Percentiles rank a stretch among this genome's conserved stretches.
phyloP scores from a whole-genome alignment of 129 eudicot species.

The Lonicera japonica region DNA sequence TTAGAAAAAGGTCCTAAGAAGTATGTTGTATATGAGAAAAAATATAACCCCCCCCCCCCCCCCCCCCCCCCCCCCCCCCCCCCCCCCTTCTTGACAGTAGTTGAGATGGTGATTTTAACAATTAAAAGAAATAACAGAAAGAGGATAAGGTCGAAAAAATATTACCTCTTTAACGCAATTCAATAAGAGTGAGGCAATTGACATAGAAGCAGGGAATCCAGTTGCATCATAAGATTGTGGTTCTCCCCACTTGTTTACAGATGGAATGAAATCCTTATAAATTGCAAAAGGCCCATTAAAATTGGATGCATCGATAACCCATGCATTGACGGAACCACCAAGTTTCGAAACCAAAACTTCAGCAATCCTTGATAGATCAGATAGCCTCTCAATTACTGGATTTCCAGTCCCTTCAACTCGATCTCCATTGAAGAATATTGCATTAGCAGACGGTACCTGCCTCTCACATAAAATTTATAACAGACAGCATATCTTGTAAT shows the following conservation, averaged over 20 bases:
- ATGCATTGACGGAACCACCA: constrained; percentile 64
- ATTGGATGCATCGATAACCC: constrained; percentile 81
- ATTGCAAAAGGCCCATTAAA: constrained; percentile 93
- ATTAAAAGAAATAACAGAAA: not conserved
- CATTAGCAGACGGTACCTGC: constrained; percentile 81
- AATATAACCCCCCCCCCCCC: too few relatives aligned
- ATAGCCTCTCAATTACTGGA: constrained; percentile 87
- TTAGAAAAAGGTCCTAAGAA: too few relatives aligned
- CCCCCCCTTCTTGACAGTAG: too few relatives aligned
- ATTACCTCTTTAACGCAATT: constrained; percentile 73
- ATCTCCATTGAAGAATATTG: constrained; percentile 83
- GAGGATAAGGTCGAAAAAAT: not conserved
- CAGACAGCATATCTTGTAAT: not conserved
- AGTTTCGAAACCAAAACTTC: constrained; percentile 67
- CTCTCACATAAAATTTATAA: constrained; percentile 3
- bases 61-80: too few relatives aligned
- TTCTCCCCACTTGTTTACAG: constrained; percentile 68
- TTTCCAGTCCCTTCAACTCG: constrained; percentile 80
- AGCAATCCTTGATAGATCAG: constrained; percentile 59
- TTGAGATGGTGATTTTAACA: too few relatives aligned
- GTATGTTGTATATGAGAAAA: too few relatives aligned
- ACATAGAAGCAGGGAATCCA: constrained; percentile 72
- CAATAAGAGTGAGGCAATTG: constrained; percentile 49
- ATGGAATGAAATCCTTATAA: constrained; percentile 72
- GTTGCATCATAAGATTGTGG: constrained; percentile 61